phyloP scores from a whole-genome alignment of 2,329 filamentous ascomycete genomes.

The Cladosporium sp. region DNA sequence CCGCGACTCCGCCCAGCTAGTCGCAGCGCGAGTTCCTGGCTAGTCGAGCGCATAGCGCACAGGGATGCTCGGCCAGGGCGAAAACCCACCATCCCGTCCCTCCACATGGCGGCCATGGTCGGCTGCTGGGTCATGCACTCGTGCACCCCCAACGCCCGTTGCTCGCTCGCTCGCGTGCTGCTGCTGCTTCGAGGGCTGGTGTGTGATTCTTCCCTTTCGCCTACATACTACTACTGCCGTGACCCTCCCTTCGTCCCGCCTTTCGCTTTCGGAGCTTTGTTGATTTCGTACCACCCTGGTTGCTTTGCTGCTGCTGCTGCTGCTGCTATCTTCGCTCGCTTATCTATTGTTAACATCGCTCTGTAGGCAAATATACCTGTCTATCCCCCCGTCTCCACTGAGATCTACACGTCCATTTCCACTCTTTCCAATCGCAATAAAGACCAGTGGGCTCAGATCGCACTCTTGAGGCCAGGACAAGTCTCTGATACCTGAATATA shows the following conservation, averaged over 20 bases:
- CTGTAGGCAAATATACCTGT: neutral
- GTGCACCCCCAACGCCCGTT: conserved; percentile 3
- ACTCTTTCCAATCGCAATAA: neutral
- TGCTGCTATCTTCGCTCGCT: conserved; percentile 1
- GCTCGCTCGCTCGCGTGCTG: conserved; percentile 3
- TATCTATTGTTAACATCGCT: neutral
- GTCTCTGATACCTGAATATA: neutral
- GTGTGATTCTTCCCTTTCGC: neutral
- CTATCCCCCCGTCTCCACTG: neutral
- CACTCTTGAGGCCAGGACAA: too few species aligned
- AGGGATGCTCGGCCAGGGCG: neutral
- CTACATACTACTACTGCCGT: neutral
- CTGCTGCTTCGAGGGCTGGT: neutral
- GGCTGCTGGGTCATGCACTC: neutral
- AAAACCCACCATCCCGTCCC: conserved; percentile 1
- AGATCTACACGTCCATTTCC: neutral
- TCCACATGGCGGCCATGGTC: conserved; percentile 8
- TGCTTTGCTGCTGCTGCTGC: neutral
- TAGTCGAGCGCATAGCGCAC: neutral
- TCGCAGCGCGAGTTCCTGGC: neutral
- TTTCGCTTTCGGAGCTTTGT: neutral
- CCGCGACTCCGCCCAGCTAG: conserved; percentile 5
- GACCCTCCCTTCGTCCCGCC: neutral
- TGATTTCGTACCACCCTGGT: neutral
- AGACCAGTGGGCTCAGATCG: neutral